Conservation (phyloP, 345 rosid species). For the Lenwebbia sp. region DNA sequence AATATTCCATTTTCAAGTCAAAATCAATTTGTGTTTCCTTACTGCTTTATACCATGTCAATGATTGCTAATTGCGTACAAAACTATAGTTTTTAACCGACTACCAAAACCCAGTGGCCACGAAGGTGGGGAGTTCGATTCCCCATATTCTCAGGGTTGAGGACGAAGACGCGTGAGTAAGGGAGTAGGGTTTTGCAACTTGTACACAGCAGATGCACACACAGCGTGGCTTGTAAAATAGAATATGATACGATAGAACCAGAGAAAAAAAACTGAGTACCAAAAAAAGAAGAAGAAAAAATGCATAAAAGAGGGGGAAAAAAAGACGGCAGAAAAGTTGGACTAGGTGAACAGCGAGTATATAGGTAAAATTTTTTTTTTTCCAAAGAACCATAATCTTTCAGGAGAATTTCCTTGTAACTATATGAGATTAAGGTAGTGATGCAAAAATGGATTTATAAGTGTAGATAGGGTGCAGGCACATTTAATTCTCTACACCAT, state of each 20-base stretch:
- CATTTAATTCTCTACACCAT: neutral
- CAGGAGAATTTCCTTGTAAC: neutral
- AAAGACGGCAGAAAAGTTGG: neutral
- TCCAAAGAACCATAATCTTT: neutral
- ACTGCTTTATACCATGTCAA: neutral
- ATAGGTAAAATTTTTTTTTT: too few relatives aligned
- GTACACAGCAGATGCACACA: too few relatives aligned
- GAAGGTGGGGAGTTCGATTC: too few relatives aligned
- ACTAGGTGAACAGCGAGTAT: too few relatives aligned
- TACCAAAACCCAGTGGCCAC: neutral
- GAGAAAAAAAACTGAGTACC: neutral
- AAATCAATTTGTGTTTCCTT: neutral
- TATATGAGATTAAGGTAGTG: neutral
- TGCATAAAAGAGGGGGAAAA: neutral
- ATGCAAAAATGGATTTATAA: neutral
- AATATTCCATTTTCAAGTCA: neutral
- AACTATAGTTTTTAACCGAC: neutral
- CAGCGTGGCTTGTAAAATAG: too few relatives aligned
- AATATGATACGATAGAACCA: too few relatives aligned
- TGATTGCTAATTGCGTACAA: neutral
- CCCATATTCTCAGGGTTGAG: too few relatives aligned
- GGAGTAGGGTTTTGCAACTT: too few relatives aligned
- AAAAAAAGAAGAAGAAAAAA: neutral
- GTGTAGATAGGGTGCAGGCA: neutral
- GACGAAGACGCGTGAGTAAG: too few relatives aligned